Evolutionary conservation across 306 rosid genomes (phyloP).

Genomic region (Malus orientalis): DNA sequence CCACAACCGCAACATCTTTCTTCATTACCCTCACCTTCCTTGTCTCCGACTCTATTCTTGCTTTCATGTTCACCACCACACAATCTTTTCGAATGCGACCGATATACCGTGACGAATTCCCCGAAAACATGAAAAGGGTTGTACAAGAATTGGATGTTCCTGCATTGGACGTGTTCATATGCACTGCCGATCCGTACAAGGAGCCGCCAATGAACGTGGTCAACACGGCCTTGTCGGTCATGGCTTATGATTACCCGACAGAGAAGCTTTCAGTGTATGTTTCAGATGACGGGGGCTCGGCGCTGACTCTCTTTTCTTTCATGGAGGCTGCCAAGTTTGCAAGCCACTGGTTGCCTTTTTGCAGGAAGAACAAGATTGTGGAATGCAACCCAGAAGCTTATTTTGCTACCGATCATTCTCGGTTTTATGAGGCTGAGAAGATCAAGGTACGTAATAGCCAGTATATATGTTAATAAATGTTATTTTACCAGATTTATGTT

Average conservation of each 20-base stretch:
- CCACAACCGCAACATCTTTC: conserved; percentile 8
- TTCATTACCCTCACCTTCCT: conserved; percentile 24
- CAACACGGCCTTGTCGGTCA: conserved; percentile 32
- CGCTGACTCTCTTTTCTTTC: conserved; percentile 38
- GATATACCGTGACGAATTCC: conserved; percentile 22
- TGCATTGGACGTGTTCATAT: conserved; percentile 36
- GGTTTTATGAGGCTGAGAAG: conserved; percentile 2
- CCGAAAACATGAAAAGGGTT: neutral
- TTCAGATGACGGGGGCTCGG: conserved; percentile 51
- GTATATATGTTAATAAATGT: neutral
- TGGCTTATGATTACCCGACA: conserved; percentile 37
- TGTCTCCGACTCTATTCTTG: conserved; percentile 27
- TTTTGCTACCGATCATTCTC: conserved; percentile 6
- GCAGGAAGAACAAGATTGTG: conserved; percentile 20
- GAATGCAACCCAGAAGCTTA: conserved; percentile 25
- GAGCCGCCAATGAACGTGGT: conserved; percentile 41
- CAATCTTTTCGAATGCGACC: conserved; percentile 34
- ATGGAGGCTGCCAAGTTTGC: conserved; percentile 48
- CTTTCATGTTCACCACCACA: conserved; percentile 16
- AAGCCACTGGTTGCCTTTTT: conserved; percentile 35
- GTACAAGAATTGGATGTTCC: conserved; percentile 12
- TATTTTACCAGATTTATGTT: too few species aligned
- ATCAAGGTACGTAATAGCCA: conserved; percentile 23
- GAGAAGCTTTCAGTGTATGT: conserved; percentile 38
- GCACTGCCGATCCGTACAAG: conserved; percentile 42